These are phyloP conservation scores for Hymenoscyphus linearis DNA, from an alignment of 2,329 filamentous ascomycete species.

Conservation along the genomic window DNA sequence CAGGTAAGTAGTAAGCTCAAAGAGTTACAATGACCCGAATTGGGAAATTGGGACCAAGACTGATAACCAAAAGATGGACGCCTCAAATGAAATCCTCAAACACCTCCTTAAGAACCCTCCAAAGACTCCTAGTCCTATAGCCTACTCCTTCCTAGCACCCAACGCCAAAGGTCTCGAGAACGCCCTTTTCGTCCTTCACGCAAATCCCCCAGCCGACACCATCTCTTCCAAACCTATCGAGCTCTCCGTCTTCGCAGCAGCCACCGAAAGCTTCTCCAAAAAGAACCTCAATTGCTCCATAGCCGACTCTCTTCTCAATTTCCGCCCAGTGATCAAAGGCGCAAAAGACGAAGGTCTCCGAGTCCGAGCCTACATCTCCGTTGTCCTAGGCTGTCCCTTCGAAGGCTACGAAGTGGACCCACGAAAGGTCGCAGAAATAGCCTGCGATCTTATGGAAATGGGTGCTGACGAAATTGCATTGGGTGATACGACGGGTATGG, in stretches of 20 bases:
- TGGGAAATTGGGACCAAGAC: neutral
- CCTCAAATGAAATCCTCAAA: conserved; percentile 68
- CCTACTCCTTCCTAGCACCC: conserved; percentile 76
- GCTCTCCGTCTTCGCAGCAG: conserved; percentile 75
- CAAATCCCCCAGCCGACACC: conserved; percentile 38
- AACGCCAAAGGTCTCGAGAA: conserved; percentile 68
- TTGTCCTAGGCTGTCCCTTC: conserved; percentile 76
- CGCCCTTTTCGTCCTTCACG: conserved; percentile 49
- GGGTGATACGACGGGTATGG: conserved; percentile 88
- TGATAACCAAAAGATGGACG: conserved; percentile 58
- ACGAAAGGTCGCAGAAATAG: conserved; percentile 59
- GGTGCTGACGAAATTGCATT: conserved; percentile 88
- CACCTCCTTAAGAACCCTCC: conserved; percentile 58
- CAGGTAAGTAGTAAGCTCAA: conserved; percentile 49
- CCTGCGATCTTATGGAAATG: conserved; percentile 69
- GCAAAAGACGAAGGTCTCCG: conserved; percentile 61
- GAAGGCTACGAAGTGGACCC: conserved; percentile 61
- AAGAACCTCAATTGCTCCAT: conserved; percentile 81
- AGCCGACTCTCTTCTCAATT: conserved; percentile 64
- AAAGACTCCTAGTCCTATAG: conserved; percentile 50
- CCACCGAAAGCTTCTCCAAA: conserved; percentile 73
- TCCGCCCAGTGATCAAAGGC: conserved; percentile 63
- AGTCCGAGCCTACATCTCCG: conserved; percentile 75
- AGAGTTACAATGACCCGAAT: too few species aligned
- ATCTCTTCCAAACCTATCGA: conserved; percentile 43